Base-by-base conservation (phyloP, 2,329 filamentous ascomycete species). In the Rutstroemia sp. region DNA sequence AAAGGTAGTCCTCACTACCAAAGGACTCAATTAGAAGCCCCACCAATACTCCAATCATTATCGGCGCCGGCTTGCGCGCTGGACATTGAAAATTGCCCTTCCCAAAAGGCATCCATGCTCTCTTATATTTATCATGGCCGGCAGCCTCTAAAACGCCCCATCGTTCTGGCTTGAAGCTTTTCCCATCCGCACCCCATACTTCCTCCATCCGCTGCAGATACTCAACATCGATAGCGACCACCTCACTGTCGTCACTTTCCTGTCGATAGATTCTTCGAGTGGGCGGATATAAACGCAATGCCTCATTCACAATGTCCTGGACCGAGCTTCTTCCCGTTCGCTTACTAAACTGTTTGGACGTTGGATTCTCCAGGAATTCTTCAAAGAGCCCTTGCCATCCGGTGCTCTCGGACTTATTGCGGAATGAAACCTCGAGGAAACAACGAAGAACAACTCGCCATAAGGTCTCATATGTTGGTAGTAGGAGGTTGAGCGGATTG, bases 391-490 rank as follows among this genome's bases (percentile, higher is more conserved):
- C 14, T 46, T 27, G 51, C 38, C 39, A 51, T 9, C 17, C 14
- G 6, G 48, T 36, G 12, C n/a, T 2, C 23, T 39, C 9, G 7
- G 34, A 36, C 21, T 27, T 7, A 23, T 51, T 39, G 17, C 38
- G 48, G 27, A 45, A 56, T 10, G 49, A 30, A 46, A 56, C 17
- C 49, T 50, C 45, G 2, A 57, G 30, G 23, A 58, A 60, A 27
- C 49, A 54, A 4, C 53, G 52, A 12, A 61, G 51, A 1, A 61
- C 56, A 4, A 60, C 48, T 12, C 50, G 42, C 60, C 56, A 61
- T 0, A 61, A 21, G 1, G 55, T 60, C 39, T 61, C 56, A 51
- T 60, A 61, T 5, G 58, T 55, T 3, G 60, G 60, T 3, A 61
- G 38, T 2, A 61, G 36, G 3, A 58, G 39, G 36, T 58, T 57